phyloP scores from a whole-genome alignment of 2,329 filamentous ascomycete species.

The Cladobotryum mycophilum region DNA sequence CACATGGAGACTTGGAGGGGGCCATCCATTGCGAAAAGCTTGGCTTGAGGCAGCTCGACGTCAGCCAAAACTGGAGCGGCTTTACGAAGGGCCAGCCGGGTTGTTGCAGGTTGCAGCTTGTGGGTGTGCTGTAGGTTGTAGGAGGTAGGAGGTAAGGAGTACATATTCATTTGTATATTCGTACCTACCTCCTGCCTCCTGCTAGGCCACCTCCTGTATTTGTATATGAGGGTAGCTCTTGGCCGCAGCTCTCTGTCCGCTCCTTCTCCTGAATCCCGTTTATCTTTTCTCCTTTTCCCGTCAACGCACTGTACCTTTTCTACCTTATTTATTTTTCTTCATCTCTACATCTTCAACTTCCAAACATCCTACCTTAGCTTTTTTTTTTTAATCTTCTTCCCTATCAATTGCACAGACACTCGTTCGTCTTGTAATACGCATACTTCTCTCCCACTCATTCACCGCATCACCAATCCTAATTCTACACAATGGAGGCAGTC shows the following conservation, averaged over 20 bases:
- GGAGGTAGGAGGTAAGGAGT: not conserved
- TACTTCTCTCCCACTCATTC: not conserved
- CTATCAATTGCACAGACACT: not conserved
- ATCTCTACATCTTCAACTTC: not conserved
- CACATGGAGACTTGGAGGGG: not conserved
- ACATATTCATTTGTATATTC: not conserved
- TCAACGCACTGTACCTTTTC: not conserved
- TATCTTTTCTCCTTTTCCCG: constrained; percentile 6
- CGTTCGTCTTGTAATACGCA: not conserved
- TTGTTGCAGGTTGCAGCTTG: no score
- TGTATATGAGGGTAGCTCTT: not conserved
- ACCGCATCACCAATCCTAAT: not conserved
- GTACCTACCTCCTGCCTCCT: not conserved
- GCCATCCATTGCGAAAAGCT: not conserved
- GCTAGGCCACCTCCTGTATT: no score
- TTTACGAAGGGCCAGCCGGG: no score
- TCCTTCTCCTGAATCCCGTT: constrained; percentile 8
- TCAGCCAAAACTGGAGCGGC: constrained; percentile 4
- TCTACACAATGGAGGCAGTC: constrained; percentile 37
- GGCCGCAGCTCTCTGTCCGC: constrained; percentile 3
- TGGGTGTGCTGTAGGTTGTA: not conserved
- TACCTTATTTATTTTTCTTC: not conserved
- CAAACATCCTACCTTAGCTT: not conserved
- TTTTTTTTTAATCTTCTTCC: not conserved
- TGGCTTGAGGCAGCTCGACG: constrained; percentile 8